phyloP scores from a whole-genome alignment of 106 monocot genomes.

The Acorus calamus region DNA sequence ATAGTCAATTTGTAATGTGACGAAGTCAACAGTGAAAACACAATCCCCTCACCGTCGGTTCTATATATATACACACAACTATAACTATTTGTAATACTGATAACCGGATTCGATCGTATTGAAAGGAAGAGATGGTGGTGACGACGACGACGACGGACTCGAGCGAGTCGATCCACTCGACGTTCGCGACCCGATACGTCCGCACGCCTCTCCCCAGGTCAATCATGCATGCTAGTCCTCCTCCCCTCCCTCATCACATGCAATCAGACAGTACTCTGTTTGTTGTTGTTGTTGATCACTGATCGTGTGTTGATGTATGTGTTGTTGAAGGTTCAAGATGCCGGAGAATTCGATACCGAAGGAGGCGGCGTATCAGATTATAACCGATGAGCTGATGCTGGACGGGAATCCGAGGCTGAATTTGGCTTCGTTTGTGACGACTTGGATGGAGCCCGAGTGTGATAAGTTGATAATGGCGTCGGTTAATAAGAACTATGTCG shows the following conservation, averaged over 20 bases:
- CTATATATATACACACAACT: too few species aligned
- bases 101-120: too few species aligned
- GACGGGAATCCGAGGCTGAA: slow-evolving; percentile 93
- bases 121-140: slow-evolving; percentile 16
- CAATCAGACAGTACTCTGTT: too few species aligned
- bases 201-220: slow-evolving; percentile 41
- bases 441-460: slow-evolving; percentile 98
- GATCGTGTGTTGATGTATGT: too few species aligned
- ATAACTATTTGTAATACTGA: too few species aligned
- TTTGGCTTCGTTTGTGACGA: slow-evolving; percentile 87
- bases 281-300: background rate
- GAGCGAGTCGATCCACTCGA: slow-evolving; percentile 27
- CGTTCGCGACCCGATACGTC: slow-evolving; percentile 67
- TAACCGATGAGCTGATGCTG: slow-evolving; percentile 85
- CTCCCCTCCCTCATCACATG: background rate
- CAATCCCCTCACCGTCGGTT: too few species aligned
- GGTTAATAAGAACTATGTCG: slow-evolving; percentile 89
- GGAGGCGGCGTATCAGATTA: slow-evolving; percentile 87
- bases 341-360: slow-evolving; percentile 74
- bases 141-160: slow-evolving; percentile 4
- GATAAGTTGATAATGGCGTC: slow-evolving; percentile 73
- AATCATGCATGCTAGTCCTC: background rate
- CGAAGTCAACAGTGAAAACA: too few species aligned
- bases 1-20: too few species aligned
- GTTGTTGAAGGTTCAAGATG: slow-evolving; percentile 34